These are phyloP conservation scores for Podochytrium sp. DNA, from an alignment of 192 early-diverging fungal genomes.

Conservation along the genomic window DNA sequence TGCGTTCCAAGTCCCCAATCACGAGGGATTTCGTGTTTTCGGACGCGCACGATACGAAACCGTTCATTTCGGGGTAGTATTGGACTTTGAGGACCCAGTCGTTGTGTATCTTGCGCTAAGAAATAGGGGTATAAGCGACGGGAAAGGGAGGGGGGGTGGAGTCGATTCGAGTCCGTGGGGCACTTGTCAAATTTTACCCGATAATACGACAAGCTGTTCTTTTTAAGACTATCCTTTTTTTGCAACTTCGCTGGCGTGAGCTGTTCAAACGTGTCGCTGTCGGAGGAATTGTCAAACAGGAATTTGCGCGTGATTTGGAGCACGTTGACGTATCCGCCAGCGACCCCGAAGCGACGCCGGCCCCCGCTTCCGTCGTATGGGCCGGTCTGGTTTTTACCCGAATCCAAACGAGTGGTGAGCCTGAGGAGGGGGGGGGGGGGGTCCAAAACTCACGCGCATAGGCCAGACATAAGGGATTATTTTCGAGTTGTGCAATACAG, in stretches of 20 bases:
- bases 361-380: conserved; percentile 60
- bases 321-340: conserved; percentile 65
- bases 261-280: conserved; percentile 45
- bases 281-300: conserved; percentile 47
- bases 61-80: conserved; percentile 65
- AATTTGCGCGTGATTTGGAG: conserved; percentile 54
- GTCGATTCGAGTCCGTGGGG: neutral
- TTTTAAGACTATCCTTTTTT: conserved; percentile 46
- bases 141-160: conserved; percentile 21
- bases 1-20: conserved; percentile 64
- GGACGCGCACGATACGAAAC: conserved; percentile 61
- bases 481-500: conserved; percentile 57
- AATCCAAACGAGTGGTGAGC: neutral
- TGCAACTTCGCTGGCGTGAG: conserved; percentile 51
- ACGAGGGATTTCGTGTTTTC: conserved; percentile 55
- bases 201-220: conserved; percentile 53
- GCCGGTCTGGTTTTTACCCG: too few species aligned
- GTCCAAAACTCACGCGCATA: conserved; percentile 44
- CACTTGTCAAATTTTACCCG: conserved; percentile 18
- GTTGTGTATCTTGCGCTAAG: conserved; percentile 60
- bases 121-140: too few species aligned
- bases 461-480: conserved; percentile 62
- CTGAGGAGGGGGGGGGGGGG: neutral
- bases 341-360: conserved; percentile 63
- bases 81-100: conserved; percentile 67